A percentile compares a stretch with the other conserved stretches of the same genome.
Conservation (phyloP, 306 rosid species). For the Corylus americana region DNA sequence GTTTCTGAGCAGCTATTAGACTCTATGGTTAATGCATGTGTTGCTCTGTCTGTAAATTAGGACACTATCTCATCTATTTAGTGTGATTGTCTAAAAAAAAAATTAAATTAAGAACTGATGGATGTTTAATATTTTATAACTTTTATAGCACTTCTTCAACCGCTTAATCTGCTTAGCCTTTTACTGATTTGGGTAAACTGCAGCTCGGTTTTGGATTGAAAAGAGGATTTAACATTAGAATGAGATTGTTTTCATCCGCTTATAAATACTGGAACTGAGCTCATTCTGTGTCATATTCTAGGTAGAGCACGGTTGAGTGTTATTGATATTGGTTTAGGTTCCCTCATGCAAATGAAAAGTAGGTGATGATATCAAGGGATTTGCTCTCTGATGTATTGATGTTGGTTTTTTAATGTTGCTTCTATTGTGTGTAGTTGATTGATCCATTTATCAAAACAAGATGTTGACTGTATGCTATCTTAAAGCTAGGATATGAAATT, state of each 20-base stretch:
- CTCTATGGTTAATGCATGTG: not conserved
- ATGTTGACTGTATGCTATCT: not conserved
- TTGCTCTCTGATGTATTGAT: not conserved
- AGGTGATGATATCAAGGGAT: not conserved
- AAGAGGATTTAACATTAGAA: not conserved
- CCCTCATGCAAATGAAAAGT: not conserved
- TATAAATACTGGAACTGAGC: not conserved
- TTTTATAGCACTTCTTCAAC: not conserved
- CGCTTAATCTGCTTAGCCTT: not conserved
- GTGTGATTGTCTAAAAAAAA: conserved; percentile 11
- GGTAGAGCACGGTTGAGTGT: not conserved
- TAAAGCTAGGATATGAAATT: not conserved
- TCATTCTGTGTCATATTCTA: not conserved
- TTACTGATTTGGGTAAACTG: not conserved
- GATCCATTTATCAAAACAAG: not conserved
- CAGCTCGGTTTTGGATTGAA: not conserved
- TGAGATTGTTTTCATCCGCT: not conserved
- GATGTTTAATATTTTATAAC: not conserved
- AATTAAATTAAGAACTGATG: conserved; percentile 1
- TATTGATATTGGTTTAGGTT: not conserved
- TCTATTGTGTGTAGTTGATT: not conserved
- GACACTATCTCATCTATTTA: not conserved
- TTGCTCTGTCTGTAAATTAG: not conserved
- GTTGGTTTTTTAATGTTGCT: not conserved
- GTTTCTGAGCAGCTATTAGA: not conserved